Evolutionary conservation across 2,329 filamentous ascomycete genomes (phyloP).

Genomic region (Phyllosticta citrichinensis): DNA sequence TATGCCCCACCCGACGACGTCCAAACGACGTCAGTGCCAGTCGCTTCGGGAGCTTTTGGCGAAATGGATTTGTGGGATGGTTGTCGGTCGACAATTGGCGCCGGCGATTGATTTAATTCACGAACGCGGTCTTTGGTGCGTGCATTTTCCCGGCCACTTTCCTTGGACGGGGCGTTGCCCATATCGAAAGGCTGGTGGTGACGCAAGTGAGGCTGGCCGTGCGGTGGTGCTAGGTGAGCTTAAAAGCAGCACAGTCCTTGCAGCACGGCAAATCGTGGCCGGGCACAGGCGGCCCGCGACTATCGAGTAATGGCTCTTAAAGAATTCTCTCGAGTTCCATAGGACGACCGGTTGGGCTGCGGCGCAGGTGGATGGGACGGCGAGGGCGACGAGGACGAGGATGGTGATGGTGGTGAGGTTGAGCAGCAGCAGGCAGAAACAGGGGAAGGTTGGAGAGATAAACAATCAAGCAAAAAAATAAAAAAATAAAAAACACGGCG

Average conservation of each 20-base stretch:
- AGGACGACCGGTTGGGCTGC: too few species aligned
- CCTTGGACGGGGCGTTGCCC: conserved; percentile 21
- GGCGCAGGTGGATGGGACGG: background rate
- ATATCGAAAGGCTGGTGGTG: conserved; percentile 14
- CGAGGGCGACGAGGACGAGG: too few species aligned
- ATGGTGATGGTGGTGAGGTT: background rate
- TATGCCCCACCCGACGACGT: conserved; percentile 1
- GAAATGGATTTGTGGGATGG: conserved; percentile 20
- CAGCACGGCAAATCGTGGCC: background rate
- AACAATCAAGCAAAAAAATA: background rate
- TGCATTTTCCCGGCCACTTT: conserved; percentile 16
- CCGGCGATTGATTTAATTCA: background rate
- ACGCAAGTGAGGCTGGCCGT: conserved; percentile 12
- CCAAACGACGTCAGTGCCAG: background rate
- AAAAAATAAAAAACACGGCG: background rate
- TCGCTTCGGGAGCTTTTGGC: conserved; percentile 11
- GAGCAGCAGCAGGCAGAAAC: background rate
- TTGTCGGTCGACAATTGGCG: background rate
- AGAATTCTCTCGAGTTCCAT: too few species aligned
- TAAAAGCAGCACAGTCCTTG: background rate
- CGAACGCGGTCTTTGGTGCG: conserved; percentile 22
- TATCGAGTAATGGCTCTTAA: background rate
- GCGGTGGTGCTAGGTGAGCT: conserved; percentile 24
- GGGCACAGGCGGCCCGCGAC: background rate
- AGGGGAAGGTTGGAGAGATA: background rate